phyloP scores from a whole-genome alignment of 805 yeast species.

The Yarrowia sp. region DNA sequence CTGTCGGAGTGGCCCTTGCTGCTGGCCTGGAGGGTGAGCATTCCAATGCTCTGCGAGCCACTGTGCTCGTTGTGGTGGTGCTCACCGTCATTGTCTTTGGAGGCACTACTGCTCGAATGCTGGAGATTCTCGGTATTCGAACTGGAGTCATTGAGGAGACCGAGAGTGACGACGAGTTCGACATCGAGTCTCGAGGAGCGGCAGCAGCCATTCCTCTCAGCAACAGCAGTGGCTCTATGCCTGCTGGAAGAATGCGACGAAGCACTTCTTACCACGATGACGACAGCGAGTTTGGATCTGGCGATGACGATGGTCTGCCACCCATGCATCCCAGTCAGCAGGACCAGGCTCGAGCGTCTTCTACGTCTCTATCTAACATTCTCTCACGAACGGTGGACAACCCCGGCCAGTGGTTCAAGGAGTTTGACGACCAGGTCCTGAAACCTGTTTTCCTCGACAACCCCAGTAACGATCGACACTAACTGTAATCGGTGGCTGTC shows the following conservation, averaged over 20 bases:
- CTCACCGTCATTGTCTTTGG: conserved; percentile 95
- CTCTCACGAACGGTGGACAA: conserved; percentile 59
- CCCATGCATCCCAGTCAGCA: conserved; percentile 46
- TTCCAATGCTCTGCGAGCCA: conserved; percentile 86
- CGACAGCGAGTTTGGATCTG: conserved; percentile 50
- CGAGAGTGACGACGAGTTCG: conserved; percentile 94
- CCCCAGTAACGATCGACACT: conserved; percentile 39
- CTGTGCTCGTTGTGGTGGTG: conserved; percentile 95
- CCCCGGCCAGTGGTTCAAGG: conserved; percentile 89
- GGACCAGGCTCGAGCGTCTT: conserved; percentile 41
- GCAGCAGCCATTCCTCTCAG: conserved; percentile 26
- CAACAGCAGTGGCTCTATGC: background rate
- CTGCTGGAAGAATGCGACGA: conserved; percentile 29
- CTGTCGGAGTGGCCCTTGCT: conserved; percentile 98
- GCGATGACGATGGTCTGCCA: conserved; percentile 50
- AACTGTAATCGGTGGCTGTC: conserved; percentile 8
- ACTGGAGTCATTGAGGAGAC: conserved; percentile 87
- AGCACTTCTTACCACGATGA: conserved; percentile 43
- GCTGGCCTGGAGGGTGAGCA: conserved; percentile 96
- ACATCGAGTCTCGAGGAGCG: conserved; percentile 62
- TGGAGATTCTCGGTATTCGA: conserved; percentile 89
- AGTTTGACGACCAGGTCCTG: conserved; percentile 90
- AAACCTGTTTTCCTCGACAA: conserved; percentile 86
- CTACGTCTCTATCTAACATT: conserved; percentile 44
- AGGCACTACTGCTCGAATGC: conserved; percentile 98